Evolutionary conservation across 2,329 filamentous ascomycete species (phyloP).

Genomic region (Penicillium sp.): DNA sequence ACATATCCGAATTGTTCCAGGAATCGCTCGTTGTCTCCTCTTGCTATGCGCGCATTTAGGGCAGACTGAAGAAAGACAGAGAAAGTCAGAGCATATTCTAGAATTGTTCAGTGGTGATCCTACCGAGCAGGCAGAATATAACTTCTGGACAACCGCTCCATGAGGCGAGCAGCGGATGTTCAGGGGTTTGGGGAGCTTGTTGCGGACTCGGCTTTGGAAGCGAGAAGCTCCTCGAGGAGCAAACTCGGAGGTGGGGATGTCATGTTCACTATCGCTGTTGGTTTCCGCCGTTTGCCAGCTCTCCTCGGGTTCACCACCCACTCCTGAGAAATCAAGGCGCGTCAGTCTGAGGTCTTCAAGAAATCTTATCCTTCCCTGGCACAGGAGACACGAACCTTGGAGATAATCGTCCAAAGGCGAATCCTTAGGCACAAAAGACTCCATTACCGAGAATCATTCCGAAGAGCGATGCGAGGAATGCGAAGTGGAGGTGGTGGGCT

Average conservation of each 20-base stretch:
- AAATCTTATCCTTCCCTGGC: neutral
- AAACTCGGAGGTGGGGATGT: slow-evolving; percentile 45
- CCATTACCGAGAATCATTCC: slow-evolving; percentile 63
- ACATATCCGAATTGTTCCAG: slow-evolving; percentile 92
- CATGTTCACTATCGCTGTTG: slow-evolving; percentile 35
- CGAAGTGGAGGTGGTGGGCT: slow-evolving; percentile 22
- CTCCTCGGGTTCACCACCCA: slow-evolving; percentile 51
- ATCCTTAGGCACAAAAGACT: slow-evolving; percentile 83
- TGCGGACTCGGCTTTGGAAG: slow-evolving; percentile 53
- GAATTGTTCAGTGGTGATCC: slow-evolving; percentile 19
- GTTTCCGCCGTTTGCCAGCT: slow-evolving; percentile 42
- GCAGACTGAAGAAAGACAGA: slow-evolving; percentile 31
- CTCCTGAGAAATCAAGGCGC: slow-evolving; percentile 38
- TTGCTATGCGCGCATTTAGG: slow-evolving; percentile 59
- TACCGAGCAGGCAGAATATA: slow-evolving; percentile 56
- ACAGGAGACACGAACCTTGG: slow-evolving; percentile 65
- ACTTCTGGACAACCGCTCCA: slow-evolving; percentile 39
- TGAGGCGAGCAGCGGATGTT: slow-evolving; percentile 39
- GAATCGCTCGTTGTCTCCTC: slow-evolving; percentile 80
- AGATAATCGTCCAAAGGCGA: slow-evolving; percentile 88
- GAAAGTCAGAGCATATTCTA: slow-evolving; percentile 15
- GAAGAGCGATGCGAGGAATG: slow-evolving; percentile 19
- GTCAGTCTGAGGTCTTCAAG: slow-evolving; percentile 14
- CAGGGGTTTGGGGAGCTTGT: slow-evolving; percentile 55
- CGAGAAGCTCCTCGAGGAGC: slow-evolving; percentile 55